phyloP scores from a whole-genome alignment of 192 early-diverging fungal species.

The Entomortierella chlamydospora region DNA sequence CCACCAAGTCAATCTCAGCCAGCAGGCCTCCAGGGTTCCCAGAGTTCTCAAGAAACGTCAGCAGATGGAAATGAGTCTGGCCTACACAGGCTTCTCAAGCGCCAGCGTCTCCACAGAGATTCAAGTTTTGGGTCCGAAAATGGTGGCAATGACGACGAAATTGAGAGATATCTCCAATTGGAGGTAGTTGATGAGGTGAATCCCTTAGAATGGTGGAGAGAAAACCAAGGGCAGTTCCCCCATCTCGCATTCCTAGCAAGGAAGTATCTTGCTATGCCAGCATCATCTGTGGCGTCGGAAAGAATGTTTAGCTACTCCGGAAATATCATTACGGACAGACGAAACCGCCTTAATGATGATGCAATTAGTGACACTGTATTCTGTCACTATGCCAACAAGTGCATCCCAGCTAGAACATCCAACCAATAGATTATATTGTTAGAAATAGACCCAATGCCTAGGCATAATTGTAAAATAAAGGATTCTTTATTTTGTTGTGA shows the following conservation, averaged over 20 bases:
- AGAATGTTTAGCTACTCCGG: conserved; percentile 22
- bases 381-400: too few species aligned
- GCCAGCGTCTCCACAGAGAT: neutral
- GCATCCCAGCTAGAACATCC: too few species aligned
- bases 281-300: conserved; percentile 24
- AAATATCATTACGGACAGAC: conserved; percentile 6
- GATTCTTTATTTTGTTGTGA: too few species aligned
- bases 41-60: too few species aligned
- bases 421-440: too few species aligned
- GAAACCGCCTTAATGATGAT: too few species aligned
- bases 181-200: neutral
- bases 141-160: neutral
- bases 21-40: neutral
- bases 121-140: too few species aligned
- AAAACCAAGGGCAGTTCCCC: neutral
- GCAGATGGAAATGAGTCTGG: too few species aligned
- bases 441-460: too few species aligned
- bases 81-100: neutral
- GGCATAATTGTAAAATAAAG: too few species aligned
- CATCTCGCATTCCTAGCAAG: conserved; percentile 16
- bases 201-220: conserved; percentile 22
- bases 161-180: neutral
- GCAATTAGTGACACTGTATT: too few species aligned
- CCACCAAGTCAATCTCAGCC: neutral
- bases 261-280: conserved; percentile 23